These are phyloP conservation scores for Beverwykella pulmonaria DNA, from an alignment of 495 filamentous ascomycete species.

Conservation along the genomic window DNA sequence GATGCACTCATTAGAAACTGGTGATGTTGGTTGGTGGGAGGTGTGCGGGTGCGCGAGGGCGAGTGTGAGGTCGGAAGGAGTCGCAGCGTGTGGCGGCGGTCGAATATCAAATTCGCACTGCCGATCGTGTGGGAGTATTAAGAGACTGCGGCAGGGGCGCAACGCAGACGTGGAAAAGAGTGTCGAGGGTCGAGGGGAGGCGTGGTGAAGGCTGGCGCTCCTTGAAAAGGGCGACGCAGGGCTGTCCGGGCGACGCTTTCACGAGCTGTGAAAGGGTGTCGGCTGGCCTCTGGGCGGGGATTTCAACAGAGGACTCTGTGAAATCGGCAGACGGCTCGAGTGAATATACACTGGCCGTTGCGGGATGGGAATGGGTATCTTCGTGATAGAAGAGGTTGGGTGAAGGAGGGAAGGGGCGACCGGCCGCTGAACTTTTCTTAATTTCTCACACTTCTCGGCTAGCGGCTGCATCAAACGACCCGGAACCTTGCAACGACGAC, in stretches of 20 bases:
- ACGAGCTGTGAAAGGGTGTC: slow-evolving; percentile 18
- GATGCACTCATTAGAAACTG: slow-evolving; percentile 50
- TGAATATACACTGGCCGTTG: slow-evolving; percentile 28
- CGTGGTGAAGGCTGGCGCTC: not conserved
- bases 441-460: slow-evolving; percentile 18
- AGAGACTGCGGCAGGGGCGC: slow-evolving; percentile 17
- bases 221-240: slow-evolving; percentile 26
- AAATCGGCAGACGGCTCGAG: slow-evolving; percentile 35
- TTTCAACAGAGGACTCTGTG: slow-evolving; percentile 37
- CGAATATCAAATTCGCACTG: slow-evolving; percentile 55
- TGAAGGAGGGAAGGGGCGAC: slow-evolving; percentile 9
- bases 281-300: slow-evolving; percentile 26
- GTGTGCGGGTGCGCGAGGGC: slow-evolving; percentile 12
- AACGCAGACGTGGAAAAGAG: slow-evolving; percentile 14
- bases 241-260: slow-evolving; percentile 27
- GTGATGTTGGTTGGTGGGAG: slow-evolving; percentile 6
- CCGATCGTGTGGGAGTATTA: slow-evolving; percentile 17
- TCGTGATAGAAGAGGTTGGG: slow-evolving; percentile 36
- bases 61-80: slow-evolving; percentile 1
- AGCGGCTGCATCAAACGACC: slow-evolving; percentile 6
- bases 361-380: slow-evolving; percentile 24
- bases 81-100: slow-evolving; percentile 19
- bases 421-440: not conserved
- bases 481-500: not conserved
- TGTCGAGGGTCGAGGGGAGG: slow-evolving; percentile 15